Evolutionary conservation across 257 asterid genomes (phyloP).

Genomic region (Rhazya stricta): DNA sequence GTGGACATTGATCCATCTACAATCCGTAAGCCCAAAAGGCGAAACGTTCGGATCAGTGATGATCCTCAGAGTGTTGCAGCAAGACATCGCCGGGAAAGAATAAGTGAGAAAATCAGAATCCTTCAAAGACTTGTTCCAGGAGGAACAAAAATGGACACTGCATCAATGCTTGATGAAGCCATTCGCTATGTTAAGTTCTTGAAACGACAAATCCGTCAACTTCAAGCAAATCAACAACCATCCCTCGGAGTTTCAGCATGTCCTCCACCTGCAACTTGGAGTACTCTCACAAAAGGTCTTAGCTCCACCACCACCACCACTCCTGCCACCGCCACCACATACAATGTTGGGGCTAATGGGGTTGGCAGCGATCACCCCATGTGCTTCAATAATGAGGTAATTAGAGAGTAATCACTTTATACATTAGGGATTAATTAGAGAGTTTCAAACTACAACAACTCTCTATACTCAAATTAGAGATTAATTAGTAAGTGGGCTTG

Average conservation of each 20-base stretch:
- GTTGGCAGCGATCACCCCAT: constrained; percentile 17
- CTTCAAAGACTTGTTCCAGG: constrained; percentile 86
- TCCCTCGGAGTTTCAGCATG: constrained; percentile 11
- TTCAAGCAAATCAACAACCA: constrained; percentile 28
- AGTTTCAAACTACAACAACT: not conserved
- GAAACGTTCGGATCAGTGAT: constrained; percentile 77
- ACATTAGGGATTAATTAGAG: not conserved
- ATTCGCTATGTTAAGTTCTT: constrained; percentile 80
- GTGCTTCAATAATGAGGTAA: constrained; percentile 31
- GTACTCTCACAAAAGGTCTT: constrained; percentile 6
- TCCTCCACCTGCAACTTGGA: constrained; percentile 27
- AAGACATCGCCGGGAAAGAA: constrained; percentile 77
- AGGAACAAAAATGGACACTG: constrained; percentile 85
- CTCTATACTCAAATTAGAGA: not conserved
- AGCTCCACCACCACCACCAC: constrained; percentile 9
- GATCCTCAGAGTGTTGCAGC: constrained; percentile 96
- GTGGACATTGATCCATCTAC: constrained; percentile 83
- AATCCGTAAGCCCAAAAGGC: constrained; percentile 53
- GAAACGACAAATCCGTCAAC: constrained; percentile 64
- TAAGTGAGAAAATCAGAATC: constrained; percentile 72
- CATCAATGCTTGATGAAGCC: constrained; percentile 87
- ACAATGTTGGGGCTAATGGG: constrained; percentile 29
- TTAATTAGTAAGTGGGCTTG: not conserved
- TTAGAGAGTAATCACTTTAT: constrained; percentile 19
- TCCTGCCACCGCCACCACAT: constrained; percentile 10